Base-by-base conservation (phyloP, 108 stramenopile genomes). In the Aurantiochytrium sp. region DNA sequence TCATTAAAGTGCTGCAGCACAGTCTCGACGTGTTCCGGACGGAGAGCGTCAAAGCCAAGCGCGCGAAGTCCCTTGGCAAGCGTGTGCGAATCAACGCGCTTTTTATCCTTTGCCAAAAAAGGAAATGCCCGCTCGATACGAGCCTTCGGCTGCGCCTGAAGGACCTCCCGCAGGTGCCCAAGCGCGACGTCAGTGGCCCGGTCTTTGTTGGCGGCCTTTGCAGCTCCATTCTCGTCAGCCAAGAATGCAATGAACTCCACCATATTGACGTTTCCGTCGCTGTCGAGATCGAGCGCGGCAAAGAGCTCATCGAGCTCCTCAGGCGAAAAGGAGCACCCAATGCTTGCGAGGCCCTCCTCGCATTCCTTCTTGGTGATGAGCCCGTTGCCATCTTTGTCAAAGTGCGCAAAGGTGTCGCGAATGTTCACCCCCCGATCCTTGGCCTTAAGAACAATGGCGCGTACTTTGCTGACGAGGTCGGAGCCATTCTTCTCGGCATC, bases 211-310 rank as follows among this genome's bases (percentile, higher is more conserved):
- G 10, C 59, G 27, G 10, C 15, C 2, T 27, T 34, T 65, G 32
- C 59, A 12, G 8, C 59, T 30, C 10, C 59, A 27, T 2, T 27
- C 1, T 81, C 81, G 52, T 90, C 55, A 10, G 54, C 54, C 4
- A 92, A 42, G 50, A 91, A 92, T 12, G 55, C 21, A 41, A 92
- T 87, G 42, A 92, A 92, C 24, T 92, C 90, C 21, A 88, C 85
- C 15, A 90, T 45, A 37, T 85, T 87, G 15, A 92, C 88, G 15
- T 68, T 55, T n/a, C 91, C 91, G 55, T 91, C 90, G 3, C 41
- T 50, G 48, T 91, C 88, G 4, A 36, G 48, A 34, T 90, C 91
- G 30, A 92, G 89, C 37, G 24, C 37, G 4, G 69, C 32, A 36
- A 90, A 32, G 1, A 92, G 86, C 55, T 69, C 52, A 37, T 45